These are phyloP conservation scores for Nothopassalora personata DNA, from an alignment of 2,329 filamentous ascomycete species.

Conservation along the genomic window DNA sequence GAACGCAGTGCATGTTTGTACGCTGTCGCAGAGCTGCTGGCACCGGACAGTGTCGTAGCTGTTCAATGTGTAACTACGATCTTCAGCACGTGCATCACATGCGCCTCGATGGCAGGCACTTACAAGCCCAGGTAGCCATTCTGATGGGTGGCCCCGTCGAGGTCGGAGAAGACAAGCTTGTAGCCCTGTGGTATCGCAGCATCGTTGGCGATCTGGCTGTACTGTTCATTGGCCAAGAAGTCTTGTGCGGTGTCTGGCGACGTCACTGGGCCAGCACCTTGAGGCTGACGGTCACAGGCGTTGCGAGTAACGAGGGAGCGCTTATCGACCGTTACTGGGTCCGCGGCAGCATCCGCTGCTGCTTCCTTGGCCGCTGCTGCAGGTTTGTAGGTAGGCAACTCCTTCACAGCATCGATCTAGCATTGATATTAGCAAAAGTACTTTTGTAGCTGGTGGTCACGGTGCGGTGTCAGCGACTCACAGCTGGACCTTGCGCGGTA, in stretches of 20 bases:
- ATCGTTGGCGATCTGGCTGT: neutral
- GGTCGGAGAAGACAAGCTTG: conserved; percentile 14
- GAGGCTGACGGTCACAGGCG: conserved; percentile 18
- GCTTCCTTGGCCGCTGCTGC: conserved; percentile 9
- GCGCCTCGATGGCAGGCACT: neutral
- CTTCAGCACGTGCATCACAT: neutral
- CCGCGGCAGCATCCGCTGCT: conserved; percentile 9
- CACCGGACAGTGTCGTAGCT: conserved; percentile 10
- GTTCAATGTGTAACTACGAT: conserved; percentile 5
- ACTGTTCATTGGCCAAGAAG: conserved; percentile 8
- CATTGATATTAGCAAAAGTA: no score
- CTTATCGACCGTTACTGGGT: conserved; percentile 3
- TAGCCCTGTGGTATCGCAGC: conserved; percentile 15
- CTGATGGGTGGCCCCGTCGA: conserved; percentile 15
- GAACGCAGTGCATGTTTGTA: conserved; percentile 20
- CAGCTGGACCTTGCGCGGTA: conserved; percentile 9
- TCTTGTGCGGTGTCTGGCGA: conserved; percentile 30
- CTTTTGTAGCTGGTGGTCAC: neutral
- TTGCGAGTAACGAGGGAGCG: conserved; percentile 6
- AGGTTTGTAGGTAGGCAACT: conserved; percentile 9
- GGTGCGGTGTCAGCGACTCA: neutral
- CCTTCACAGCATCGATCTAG: conserved; percentile 3
- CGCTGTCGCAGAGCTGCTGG: conserved; percentile 17
- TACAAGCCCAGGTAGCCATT: conserved; percentile 11
- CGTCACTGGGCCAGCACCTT: conserved; percentile 17